A percentile compares a stretch with the other conserved stretches of the same genome.
phyloP scores from a whole-genome alignment of 1,284 basidiomycete genomes.

The Ustilago shanxiensis region DNA sequence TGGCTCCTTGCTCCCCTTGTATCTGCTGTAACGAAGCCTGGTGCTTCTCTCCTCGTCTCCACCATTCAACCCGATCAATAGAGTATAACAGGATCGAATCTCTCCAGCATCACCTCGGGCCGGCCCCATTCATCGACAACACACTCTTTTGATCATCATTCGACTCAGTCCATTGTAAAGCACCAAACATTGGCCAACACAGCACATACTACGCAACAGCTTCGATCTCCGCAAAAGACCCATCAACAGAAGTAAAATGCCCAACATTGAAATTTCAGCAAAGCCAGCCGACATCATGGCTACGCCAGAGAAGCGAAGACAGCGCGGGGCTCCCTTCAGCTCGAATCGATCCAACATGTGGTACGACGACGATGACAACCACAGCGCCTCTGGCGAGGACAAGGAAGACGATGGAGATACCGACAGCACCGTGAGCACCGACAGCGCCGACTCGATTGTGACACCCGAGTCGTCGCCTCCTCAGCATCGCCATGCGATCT shows the following conservation, averaged over 20 bases:
- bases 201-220: neutral
- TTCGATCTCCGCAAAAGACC: neutral
- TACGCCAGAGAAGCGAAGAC: neutral
- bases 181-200: neutral
- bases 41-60: conserved; percentile 14
- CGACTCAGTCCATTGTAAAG: neutral
- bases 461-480: conserved; percentile 30
- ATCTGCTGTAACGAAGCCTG: conserved; percentile 16
- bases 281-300: neutral
- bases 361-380: conserved; percentile 29
- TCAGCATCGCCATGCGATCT: conserved; percentile 9
- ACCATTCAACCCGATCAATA: neutral
- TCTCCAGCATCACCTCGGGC: conserved; percentile 1
- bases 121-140: neutral
- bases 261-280: neutral
- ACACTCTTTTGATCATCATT: neutral
- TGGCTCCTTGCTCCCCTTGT: neutral
- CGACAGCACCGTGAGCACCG: conserved; percentile 27
- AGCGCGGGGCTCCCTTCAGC: neutral
- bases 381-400: conserved; percentile 19
- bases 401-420: conserved; percentile 22
- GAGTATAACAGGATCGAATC: neutral
- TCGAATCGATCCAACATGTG: conserved; percentile 9
- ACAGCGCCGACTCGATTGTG: conserved; percentile 31
- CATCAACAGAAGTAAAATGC: neutral